Evolutionary conservation across 75 land plant species (phyloP).

Genomic region (Pinus tabuliformis): DNA sequence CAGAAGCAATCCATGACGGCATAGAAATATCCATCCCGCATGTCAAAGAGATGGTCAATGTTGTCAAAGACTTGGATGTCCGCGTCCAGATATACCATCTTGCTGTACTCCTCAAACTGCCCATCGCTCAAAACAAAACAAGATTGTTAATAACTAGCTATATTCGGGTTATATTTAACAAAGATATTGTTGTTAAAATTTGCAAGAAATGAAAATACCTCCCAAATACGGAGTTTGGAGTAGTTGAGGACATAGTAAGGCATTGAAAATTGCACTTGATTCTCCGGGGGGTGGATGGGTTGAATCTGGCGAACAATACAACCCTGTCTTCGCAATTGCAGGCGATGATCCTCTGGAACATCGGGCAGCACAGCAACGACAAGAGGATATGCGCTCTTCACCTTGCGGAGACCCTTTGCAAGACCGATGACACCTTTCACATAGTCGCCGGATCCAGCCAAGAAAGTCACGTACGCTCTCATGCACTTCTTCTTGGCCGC

Average conservation of each 20-base stretch:
- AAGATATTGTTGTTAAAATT: too few species aligned
- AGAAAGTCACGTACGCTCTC: slow-evolving; percentile 52
- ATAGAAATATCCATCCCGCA: slow-evolving; percentile 36
- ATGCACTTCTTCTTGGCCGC: too few species aligned
- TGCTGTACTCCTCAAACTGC: slow-evolving; percentile 11
- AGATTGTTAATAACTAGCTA: too few species aligned
- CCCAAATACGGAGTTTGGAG: slow-evolving; percentile 70
- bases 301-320: slow-evolving; percentile 44
- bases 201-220: slow-evolving; percentile 17
- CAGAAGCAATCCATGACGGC: slow-evolving; percentile 72
- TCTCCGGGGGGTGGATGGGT: slow-evolving; percentile 39
- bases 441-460: slow-evolving; percentile 50
- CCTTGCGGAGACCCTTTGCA: slow-evolving; percentile 45
- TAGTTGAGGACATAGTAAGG: slow-evolving; percentile 54
- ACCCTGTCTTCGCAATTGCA: slow-evolving; percentile 29
- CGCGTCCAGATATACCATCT: slow-evolving; percentile 58
- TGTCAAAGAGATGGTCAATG: slow-evolving; percentile 54
- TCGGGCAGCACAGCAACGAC: slow-evolving; percentile 49
- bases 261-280: slow-evolving; percentile 22
- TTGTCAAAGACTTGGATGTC: slow-evolving; percentile 64
- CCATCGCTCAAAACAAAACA: too few species aligned
- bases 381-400: slow-evolving; percentile 31
- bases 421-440: slow-evolving; percentile 49
- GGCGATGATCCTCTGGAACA: slow-evolving; percentile 43
- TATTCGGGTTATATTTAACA: too few species aligned